Conservation (phyloP, 345 rosid species). For the Turnera subulata region DNA sequence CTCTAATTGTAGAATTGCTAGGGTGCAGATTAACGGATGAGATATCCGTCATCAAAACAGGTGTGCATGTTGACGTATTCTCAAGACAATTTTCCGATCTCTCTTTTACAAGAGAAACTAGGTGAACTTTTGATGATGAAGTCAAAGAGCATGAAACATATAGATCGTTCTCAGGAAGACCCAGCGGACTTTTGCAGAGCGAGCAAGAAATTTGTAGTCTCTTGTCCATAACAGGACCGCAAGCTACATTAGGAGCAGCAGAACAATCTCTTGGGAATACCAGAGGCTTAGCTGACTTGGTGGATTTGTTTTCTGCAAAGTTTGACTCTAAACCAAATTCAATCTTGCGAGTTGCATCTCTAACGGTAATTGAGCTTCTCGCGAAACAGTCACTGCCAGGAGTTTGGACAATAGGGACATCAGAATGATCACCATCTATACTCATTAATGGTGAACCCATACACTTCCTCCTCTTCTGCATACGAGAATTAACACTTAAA, state of each 20-base stretch:
- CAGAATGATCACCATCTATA: slow-evolving; percentile 28
- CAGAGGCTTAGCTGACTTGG: slow-evolving; percentile 19
- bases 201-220: slow-evolving; percentile 54
- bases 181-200: slow-evolving; percentile 58
- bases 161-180: slow-evolving; percentile 55
- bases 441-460: slow-evolving; percentile 33
- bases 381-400: slow-evolving; percentile 23
- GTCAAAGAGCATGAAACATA: slow-evolving; percentile 45
- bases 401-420: slow-evolving; percentile 22
- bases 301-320: slow-evolving; percentile 24
- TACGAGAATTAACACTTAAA: slow-evolving; percentile 65
- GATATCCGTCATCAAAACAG: slow-evolving; percentile 52
- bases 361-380: slow-evolving; percentile 16
- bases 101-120: slow-evolving; percentile 47
- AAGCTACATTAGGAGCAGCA: slow-evolving; percentile 15
- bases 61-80: slow-evolving; percentile 37
- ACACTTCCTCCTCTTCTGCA: slow-evolving; percentile 53
- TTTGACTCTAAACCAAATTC: slow-evolving; percentile 45
- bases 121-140: slow-evolving; percentile 56
- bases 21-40: slow-evolving; percentile 56
- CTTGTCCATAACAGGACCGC: slow-evolving; percentile 38
- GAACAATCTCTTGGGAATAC: background rate
- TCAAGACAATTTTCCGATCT: slow-evolving; percentile 21
- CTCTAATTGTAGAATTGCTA: slow-evolving; percentile 27
- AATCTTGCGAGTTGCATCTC: slow-evolving; percentile 38